phyloP scores from a whole-genome alignment of 371 early-diverging fungal species.

The Nosema muscidifuracis region DNA sequence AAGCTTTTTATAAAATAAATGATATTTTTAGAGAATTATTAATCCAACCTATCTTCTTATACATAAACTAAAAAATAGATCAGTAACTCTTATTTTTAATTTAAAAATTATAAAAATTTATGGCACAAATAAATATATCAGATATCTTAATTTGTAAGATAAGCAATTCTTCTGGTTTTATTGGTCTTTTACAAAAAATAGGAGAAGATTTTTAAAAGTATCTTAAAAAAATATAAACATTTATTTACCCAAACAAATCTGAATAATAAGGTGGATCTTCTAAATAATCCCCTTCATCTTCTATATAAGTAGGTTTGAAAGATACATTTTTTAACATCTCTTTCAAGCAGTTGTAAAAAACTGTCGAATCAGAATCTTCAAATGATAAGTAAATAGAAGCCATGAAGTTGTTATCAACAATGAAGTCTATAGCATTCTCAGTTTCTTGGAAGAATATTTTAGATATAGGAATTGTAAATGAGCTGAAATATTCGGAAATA shows the following conservation, averaged over 20 bases:
- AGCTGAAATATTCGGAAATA: conserved; percentile 27
- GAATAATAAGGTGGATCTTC: neutral
- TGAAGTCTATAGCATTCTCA: neutral
- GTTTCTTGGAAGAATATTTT: conserved; percentile 4
- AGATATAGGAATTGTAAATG: conserved; percentile 26
- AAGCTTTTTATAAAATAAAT: too few relatives aligned
- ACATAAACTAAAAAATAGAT: too few relatives aligned
- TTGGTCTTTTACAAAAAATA: too few relatives aligned
- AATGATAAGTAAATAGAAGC: conserved; percentile 1
- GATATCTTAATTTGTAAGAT: too few relatives aligned
- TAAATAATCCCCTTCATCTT: neutral
- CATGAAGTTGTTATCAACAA: neutral
- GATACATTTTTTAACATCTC: conserved; percentile 1
- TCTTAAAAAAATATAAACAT: too few relatives aligned
- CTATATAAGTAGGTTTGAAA: conserved; percentile 8
- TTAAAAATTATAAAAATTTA: too few relatives aligned
- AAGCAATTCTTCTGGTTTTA: too few relatives aligned
- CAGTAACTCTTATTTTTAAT: too few relatives aligned
- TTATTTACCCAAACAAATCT: neutral
- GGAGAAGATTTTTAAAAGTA: too few relatives aligned
- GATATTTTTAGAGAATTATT: too few relatives aligned
- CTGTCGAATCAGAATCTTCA: conserved; percentile 6
- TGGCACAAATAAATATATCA: too few relatives aligned
- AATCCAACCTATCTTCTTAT: too few relatives aligned
- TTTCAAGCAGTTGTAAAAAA: neutral